Base-by-base conservation (phyloP, 305 asterid species). In the Fraxinus albicans region DNA sequence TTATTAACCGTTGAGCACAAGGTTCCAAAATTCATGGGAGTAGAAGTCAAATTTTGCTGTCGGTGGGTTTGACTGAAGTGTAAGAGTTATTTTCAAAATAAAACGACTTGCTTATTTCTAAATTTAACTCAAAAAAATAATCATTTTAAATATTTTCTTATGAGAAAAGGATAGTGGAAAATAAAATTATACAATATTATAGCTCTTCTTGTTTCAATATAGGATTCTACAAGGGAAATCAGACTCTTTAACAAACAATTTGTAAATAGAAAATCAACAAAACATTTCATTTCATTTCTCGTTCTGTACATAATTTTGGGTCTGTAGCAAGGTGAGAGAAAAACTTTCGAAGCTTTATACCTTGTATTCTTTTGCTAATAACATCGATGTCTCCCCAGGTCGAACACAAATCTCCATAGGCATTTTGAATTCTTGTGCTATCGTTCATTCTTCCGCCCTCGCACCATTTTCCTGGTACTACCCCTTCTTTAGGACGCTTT, bases 391-490 rank as follows among this genome's bases (percentile, higher is more conserved):
- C 88, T 77, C 85, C 90, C 88, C 79, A 81, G 5, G 25, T 40
- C 12, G 87, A 79, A 69, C 87, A 88, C 8, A 77, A 84, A 55
- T 88, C 83, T 15, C 44, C 58, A 79, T 67, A 50, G 8, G 34
- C 47, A 34, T 44, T 80, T 13, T 38, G 23, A 79, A 10, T 75
- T 8, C 34, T 6, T 15, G 21, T 10, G 6, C 65, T 80, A 21
- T 81, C 77, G 47, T 87, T 84, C 27, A 35, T 23, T 44, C 81
- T 25, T 38, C 53, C 69, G n/a, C 23, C 21, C 23, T 65, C 17
- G 83, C 93, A 87, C 94, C 94, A 91, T 76, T 84, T 86, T 29
- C 93, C 93, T 0, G 82, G 83, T 79, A 85, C 88, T 1, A 89
- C 21, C 40, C 80, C 47, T 8, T 79, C 85, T 2, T 77, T 82